Base-by-base conservation (phyloP, 1,139 yeast species). In the Pichia terricola region DNA sequence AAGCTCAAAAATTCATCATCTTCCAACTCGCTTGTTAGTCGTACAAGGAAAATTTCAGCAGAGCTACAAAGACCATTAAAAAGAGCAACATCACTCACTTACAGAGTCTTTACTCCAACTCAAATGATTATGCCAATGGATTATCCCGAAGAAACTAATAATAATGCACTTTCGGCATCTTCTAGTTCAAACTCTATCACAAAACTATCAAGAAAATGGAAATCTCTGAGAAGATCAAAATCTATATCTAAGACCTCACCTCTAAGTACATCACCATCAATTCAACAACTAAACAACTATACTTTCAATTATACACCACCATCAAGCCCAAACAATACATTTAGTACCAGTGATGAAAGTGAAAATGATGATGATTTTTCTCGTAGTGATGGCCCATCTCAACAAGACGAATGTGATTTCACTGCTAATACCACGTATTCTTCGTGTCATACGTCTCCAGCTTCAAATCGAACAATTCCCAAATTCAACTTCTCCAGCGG, bases 11-110 rank as follows among this genome's bases (percentile, higher is more conserved):
- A 8, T 34, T 34, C 35, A 34, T 7, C 35, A 34, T n/a, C 25
- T 22, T 34, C 35, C 35, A 34, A 7, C 25, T 44, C 50, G 5
- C 30, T 46, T 31, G 26, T 46, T 10, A 33, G 42, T 31, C 44
- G 42, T 30, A 41, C 50, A n/a, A 43, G 55, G 34, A 54, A 50
- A 41, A 41, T 51, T 10, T 50, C 56, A 6, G 41, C 48, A 2
- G 49, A 50, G 9, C 42, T 45, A 5, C 40, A 40, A 35, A 52
- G 61, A 43, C 62, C 62, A 2, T 35, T 57, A 8, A 58, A 58
- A 42, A 46, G 62, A 33, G 53, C 62, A 35, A 50, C 53, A 30
- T 57, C 61, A 10, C 43, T 57, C 25, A 48, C 55, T 2, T 57
- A 49, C 34, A 50, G 52, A 37, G 46, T 54, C 16, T 39, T 45